Evolutionary conservation across 768 basidiomycete genomes (phyloP).

Genomic region (Pleurotus eryngii): DNA sequence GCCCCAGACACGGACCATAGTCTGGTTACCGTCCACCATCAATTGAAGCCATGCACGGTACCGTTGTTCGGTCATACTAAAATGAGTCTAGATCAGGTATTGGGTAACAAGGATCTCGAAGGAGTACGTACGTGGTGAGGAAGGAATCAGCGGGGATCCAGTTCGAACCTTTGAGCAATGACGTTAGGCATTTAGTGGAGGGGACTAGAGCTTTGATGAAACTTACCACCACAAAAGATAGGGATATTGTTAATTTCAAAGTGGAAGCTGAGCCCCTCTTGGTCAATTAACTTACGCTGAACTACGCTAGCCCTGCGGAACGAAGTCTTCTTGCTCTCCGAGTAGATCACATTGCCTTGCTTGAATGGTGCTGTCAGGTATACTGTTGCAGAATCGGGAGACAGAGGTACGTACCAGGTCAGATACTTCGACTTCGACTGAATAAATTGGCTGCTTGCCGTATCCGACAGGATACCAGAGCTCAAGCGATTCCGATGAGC

Average conservation of each 20-base stretch:
- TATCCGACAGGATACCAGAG: slow-evolving; percentile 89
- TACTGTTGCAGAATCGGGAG: background rate
- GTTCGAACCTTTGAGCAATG: slow-evolving; percentile 57
- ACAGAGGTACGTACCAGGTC: slow-evolving; percentile 43
- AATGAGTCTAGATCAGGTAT: background rate
- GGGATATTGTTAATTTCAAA: slow-evolving; percentile 90
- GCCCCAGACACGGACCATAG: slow-evolving; percentile 91
- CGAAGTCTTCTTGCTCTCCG: slow-evolving; percentile 56
- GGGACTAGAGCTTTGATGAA: background rate
- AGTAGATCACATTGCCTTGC: slow-evolving; percentile 49
- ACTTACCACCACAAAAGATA: slow-evolving; percentile 80
- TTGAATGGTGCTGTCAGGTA: slow-evolving; percentile 23
- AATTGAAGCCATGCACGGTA: slow-evolving; percentile 85
- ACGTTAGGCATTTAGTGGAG: background rate
- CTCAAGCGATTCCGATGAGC: slow-evolving; percentile 48
- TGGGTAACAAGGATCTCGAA: background rate
- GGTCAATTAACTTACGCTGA: slow-evolving; percentile 74
- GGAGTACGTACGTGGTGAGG: slow-evolving; percentile 62
- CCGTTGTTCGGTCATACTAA: slow-evolving; percentile 42
- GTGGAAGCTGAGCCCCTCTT: slow-evolving; percentile 78
- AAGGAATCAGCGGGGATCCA: slow-evolving; percentile 97
- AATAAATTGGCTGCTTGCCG: slow-evolving; percentile 79
- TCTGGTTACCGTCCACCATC: slow-evolving; percentile 87
- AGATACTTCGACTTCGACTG: slow-evolving; percentile 49
- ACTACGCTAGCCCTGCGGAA: slow-evolving; percentile 79